phyloP scores from a whole-genome alignment of 1,284 basidiomycete genomes.

The Bjerkandera adusta region DNA sequence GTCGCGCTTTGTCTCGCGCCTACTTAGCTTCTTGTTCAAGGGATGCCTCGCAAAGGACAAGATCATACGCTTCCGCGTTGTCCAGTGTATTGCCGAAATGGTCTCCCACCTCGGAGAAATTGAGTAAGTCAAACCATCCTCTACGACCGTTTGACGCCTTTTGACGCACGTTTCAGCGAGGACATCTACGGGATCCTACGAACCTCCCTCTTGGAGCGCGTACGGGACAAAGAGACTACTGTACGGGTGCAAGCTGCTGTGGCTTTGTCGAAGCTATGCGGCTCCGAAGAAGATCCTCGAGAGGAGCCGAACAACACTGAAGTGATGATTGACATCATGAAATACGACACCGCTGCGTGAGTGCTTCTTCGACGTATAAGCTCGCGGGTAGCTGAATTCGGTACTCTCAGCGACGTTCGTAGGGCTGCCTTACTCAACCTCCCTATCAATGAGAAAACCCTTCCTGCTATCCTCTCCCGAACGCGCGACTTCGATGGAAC shows the following conservation, averaged over 20 bases:
- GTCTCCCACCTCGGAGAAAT: constrained; percentile 81
- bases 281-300: constrained; percentile 67
- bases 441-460: constrained; percentile 57
- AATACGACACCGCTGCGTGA: constrained; percentile 78
- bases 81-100: constrained; percentile 80
- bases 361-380: constrained; percentile 29
- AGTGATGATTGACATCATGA: constrained; percentile 71
- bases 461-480: constrained; percentile 74
- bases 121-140: constrained; percentile 54
- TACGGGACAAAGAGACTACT: constrained; percentile 82
- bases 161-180: constrained; percentile 69
- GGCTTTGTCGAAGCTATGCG: constrained; percentile 83
- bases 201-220: constrained; percentile 70
- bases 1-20: constrained; percentile 70
- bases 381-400: constrained; percentile 5
- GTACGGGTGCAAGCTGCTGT: constrained; percentile 86
- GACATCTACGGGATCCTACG: constrained; percentile 76
- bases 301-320: constrained; percentile 67
- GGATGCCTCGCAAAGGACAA: constrained; percentile 93
- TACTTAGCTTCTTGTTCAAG: constrained; percentile 78
- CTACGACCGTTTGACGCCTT: neutral
- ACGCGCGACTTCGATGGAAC: constrained; percentile 85
- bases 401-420: constrained; percentile 76
- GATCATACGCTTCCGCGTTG: constrained; percentile 78
- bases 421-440: constrained; percentile 84